Conservation (phyloP, 2,329 filamentous ascomycete genomes). For the Aspergillus sp. region DNA sequence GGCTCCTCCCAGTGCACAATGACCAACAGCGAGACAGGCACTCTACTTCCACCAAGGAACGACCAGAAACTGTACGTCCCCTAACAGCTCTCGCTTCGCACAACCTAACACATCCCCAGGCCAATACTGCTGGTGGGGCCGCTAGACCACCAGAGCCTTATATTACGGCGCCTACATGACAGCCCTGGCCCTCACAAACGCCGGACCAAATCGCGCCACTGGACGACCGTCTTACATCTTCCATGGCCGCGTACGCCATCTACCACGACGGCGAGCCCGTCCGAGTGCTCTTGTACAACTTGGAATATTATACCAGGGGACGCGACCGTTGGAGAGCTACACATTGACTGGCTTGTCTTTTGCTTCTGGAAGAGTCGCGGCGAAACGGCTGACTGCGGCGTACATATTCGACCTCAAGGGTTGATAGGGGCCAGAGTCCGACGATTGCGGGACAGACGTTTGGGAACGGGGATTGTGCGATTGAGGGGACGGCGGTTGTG, state of each 20-base stretch:
- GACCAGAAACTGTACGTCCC: slow-evolving; percentile 53
- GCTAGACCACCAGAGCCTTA: slow-evolving; percentile 55
- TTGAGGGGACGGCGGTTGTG: slow-evolving; percentile 41
- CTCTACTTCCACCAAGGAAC: slow-evolving; percentile 58
- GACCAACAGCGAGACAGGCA: slow-evolving; percentile 20
- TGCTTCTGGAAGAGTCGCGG: slow-evolving; percentile 37
- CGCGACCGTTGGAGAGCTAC: slow-evolving; percentile 41
- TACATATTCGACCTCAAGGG: slow-evolving; percentile 49
- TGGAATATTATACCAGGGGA: slow-evolving; percentile 39
- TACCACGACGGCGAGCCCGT: slow-evolving; percentile 46
- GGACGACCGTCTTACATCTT: slow-evolving; percentile 47
- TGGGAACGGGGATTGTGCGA: slow-evolving; percentile 50
- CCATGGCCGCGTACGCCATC: slow-evolving; percentile 54
- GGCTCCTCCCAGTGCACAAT: neutral
- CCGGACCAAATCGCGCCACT: slow-evolving; percentile 51
- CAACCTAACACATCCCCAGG: slow-evolving; percentile 22
- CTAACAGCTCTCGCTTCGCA: slow-evolving; percentile 5
- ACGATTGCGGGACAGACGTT: slow-evolving; percentile 55
- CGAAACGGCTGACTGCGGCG: slow-evolving; percentile 52
- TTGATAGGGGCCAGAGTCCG: slow-evolving; percentile 49
- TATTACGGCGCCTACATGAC: slow-evolving; percentile 59
- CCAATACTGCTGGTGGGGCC: slow-evolving; percentile 55
- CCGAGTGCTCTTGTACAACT: slow-evolving; percentile 45
- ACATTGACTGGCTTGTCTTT: slow-evolving; percentile 48
- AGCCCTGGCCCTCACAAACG: slow-evolving; percentile 51